Conservation (phyloP, 176 grass and related monocot genomes). For the Carex parvula region DNA sequence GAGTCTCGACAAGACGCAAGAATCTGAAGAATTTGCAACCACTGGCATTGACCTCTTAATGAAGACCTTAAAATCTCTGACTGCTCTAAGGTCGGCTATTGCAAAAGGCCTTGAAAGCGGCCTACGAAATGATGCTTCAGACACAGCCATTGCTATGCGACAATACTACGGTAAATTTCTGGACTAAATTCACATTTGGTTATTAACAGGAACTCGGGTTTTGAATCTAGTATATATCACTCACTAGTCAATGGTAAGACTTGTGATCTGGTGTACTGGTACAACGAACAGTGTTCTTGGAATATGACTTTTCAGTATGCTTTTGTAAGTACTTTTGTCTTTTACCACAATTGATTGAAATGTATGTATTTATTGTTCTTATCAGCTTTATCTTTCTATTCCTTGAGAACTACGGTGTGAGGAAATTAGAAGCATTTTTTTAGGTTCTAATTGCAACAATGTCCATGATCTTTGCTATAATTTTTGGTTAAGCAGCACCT, state of each 20-base stretch:
- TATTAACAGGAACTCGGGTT: no score
- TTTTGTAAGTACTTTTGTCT: no score
- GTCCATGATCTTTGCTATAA: slow-evolving; percentile 66
- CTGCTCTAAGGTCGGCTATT: slow-evolving; percentile 55
- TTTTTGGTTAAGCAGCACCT: slow-evolving; percentile 80
- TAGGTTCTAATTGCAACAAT: slow-evolving; percentile 63
- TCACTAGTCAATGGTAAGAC: no score
- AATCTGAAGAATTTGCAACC: slow-evolving; percentile 40
- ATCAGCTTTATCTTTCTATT: slow-evolving; percentile 69
- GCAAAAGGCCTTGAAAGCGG: slow-evolving; percentile 92
- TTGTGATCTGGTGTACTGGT: no score
- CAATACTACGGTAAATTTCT: slow-evolving; percentile 19
- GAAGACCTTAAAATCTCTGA: slow-evolving; percentile 65
- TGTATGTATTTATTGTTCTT: no score
- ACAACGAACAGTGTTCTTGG: no score
- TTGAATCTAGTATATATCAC: no score
- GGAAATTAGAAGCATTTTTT: slow-evolving; percentile 93
- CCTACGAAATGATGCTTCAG: slow-evolving; percentile 89
- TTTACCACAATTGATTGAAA: no score
- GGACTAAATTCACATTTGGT: no score
- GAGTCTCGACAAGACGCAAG: slow-evolving; percentile 60
- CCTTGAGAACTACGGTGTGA: slow-evolving; percentile 85
- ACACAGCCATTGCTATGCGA: slow-evolving; percentile 84
- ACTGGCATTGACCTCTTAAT: slow-evolving; percentile 46
- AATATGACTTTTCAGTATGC: no score